Conservation (phyloP, 257 asterid species). For the Gentiana straminea region DNA sequence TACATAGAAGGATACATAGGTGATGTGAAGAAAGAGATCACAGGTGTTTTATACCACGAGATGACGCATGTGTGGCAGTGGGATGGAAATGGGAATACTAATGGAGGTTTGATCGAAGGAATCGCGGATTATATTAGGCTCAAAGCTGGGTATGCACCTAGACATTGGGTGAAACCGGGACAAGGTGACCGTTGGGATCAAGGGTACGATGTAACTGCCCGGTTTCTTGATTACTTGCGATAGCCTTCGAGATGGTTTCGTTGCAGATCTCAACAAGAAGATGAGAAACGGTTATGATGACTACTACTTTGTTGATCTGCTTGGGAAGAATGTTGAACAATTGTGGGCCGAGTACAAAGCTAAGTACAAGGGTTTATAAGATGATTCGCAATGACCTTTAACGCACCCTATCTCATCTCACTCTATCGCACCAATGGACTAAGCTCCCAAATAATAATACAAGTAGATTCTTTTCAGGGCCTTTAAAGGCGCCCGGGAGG, state of each 20-base stretch:
- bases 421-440: too few relatives aligned
- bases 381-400: too few relatives aligned
- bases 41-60: slow-evolving; percentile 54
- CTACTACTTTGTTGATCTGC: slow-evolving; percentile 31
- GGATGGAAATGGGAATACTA: slow-evolving; percentile 46
- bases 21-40: slow-evolving; percentile 31
- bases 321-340: slow-evolving; percentile 45
- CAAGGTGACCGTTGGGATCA: slow-evolving; percentile 56
- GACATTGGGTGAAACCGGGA: slow-evolving; percentile 57
- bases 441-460: too few relatives aligned
- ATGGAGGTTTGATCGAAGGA: slow-evolving; percentile 37
- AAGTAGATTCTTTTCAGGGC: too few relatives aligned
- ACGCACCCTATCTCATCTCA: too few relatives aligned
- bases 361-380: slow-evolving; percentile 11
- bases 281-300: slow-evolving; percentile 41
- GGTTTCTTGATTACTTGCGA: slow-evolving; percentile 57
- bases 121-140: slow-evolving; percentile 57
- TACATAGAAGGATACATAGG: slow-evolving; percentile 35
- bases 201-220: slow-evolving; percentile 60
- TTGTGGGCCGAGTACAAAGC: slow-evolving; percentile 65
- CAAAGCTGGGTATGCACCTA: slow-evolving; percentile 38
- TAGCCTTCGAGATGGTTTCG: slow-evolving; percentile 31
- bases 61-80: slow-evolving; percentile 61
- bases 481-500: too few relatives aligned
- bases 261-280: slow-evolving; percentile 47